Evolutionary conservation across 176 grass and related monocot species (phyloP), one percentile per base, ranked within the genome.

Genomic region (Carex parvula): DNA sequence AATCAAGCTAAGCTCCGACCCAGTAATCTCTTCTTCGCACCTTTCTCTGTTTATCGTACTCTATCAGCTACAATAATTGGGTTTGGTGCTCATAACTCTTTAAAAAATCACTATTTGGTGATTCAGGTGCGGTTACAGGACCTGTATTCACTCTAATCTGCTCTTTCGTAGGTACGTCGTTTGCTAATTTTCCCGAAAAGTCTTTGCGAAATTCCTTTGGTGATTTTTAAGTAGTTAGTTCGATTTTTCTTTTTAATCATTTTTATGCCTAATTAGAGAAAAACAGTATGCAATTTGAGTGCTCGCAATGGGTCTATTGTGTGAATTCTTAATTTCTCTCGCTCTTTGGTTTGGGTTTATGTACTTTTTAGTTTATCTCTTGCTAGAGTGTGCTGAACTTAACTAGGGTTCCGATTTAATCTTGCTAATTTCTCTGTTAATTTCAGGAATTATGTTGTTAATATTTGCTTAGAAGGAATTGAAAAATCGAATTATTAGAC

Each of bases 401-500:
- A 69, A 79, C 14, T 2, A 56, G 5, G 12, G 55, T 55, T 75
- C 6, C 13, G 3, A 16, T 55, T 56, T 56, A 2, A 24, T 75
- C 21, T 75, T 75, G 57, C 57, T 85, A 82, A 50, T 82, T 80
- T 50, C 32, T 79, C 30, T 81, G 53, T 82, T 89, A 39, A 60
- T 72, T 85, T 76, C 82, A 89, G 87, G 77, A 85, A 85, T 64
- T 79, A 79, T 2, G 74, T 15, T 75, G 85, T 62, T 56, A 68
- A 81, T 87, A 64, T 86, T 58, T 62, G 29, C 69, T 85, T 92
- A 87, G 86, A 70, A 60, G 65, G 30, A 83, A 87, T 86, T 55
- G n/a, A 73, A 16, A 16, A 79, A 52, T 80, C 79, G 72, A 74
- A 64, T 32, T 84, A 57, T 76, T 48, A 69, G 66, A 69, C n/a